Conservation (phyloP, 2,329 filamentous ascomycete genomes). For the Dothiorella sarmentorum region DNA sequence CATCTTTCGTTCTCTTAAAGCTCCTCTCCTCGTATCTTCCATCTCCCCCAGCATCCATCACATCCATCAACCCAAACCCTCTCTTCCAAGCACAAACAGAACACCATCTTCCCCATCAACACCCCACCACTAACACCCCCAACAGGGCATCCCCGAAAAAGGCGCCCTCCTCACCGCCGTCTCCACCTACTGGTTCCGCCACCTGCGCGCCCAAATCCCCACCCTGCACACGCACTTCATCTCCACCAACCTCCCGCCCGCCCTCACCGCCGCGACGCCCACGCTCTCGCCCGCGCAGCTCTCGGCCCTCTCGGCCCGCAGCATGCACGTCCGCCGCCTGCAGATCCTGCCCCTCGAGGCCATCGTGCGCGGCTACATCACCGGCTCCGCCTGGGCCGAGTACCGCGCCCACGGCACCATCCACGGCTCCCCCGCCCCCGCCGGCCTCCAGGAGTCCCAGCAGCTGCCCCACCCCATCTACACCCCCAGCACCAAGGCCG, state of each 20-base stretch:
- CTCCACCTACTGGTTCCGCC: constrained; percentile 65
- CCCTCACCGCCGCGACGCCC: constrained; percentile 36
- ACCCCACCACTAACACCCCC: neutral
- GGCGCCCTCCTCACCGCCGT: constrained; percentile 65
- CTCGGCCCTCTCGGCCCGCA: constrained; percentile 55
- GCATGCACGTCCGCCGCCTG: constrained; percentile 73
- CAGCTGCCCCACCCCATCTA: constrained; percentile 67
- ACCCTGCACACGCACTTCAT: constrained; percentile 62
- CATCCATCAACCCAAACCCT: no score
- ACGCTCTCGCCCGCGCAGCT: constrained; percentile 27
- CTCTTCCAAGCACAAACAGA: neutral
- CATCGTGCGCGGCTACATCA: constrained; percentile 87
- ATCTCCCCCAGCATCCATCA: no score
- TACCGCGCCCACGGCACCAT: constrained; percentile 72
- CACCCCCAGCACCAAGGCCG: constrained; percentile 83
- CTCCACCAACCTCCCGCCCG: constrained; percentile 53
- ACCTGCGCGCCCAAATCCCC: constrained; percentile 56
- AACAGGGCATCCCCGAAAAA: constrained; percentile 61
- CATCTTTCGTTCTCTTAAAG: no score
- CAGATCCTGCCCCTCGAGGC: constrained; percentile 76
- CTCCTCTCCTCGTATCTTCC: no score
- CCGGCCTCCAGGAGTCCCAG: constrained; percentile 67
- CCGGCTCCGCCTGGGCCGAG: constrained; percentile 79
- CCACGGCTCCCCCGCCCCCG: constrained; percentile 68
- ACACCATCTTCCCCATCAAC: neutral